Conservation (phyloP, 2,329 filamentous ascomycete genomes). For the Talaromyces atroroseus region DNA sequence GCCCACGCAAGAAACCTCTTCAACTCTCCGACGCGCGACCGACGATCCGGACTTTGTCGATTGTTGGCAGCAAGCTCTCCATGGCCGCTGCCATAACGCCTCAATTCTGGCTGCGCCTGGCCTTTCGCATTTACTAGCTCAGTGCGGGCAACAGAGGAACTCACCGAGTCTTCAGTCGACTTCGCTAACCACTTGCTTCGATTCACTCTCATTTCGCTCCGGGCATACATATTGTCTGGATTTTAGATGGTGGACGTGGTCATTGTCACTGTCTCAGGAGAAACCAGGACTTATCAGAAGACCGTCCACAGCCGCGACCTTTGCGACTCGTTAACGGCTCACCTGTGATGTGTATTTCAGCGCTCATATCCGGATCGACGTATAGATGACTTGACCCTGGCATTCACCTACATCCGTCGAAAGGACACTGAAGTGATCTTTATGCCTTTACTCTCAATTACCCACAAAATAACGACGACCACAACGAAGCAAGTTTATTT, state of each 20-base stretch:
- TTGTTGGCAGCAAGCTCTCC: constrained; percentile 7
- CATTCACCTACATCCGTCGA: not conserved
- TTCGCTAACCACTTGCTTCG: not conserved
- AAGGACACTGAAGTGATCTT: not conserved
- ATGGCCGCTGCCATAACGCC: constrained; percentile 10
- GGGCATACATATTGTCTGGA: not conserved
- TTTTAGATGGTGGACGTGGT: not conserved
- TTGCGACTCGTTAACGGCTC: not conserved
- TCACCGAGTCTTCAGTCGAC: not conserved
- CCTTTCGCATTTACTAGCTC: constrained; percentile 4
- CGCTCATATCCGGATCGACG: not conserved
- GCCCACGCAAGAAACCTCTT: not conserved
- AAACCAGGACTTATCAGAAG: not conserved
- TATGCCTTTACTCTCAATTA: constrained; percentile 1
- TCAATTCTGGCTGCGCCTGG: constrained; percentile 10
- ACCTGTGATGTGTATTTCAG: not conserved
- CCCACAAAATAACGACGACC: not conserved
- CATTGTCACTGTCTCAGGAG: not conserved
- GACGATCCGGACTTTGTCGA: not conserved
- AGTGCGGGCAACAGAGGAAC: not conserved
- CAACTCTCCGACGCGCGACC: not conserved
- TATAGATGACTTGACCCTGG: not conserved
- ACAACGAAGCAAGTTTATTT: constrained; percentile 10
- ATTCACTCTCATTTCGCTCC: not conserved
- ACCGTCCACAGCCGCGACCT: not conserved